Base-by-base conservation (phyloP, 345 rosid species). In the Arabidopsis arenosa region DNA sequence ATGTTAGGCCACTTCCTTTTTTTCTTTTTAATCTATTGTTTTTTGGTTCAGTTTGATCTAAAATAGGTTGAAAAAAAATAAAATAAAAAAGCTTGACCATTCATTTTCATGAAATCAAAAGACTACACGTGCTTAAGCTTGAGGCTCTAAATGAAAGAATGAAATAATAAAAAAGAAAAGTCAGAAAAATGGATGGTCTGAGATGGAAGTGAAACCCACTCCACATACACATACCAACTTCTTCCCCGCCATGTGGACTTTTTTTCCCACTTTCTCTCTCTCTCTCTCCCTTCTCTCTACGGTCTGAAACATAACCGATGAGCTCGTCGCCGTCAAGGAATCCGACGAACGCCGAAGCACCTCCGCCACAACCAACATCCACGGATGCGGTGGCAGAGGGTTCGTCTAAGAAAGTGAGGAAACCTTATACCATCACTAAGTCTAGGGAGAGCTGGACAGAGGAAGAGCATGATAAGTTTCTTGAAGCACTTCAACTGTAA, bases 361-460 rank as follows among this genome's bases (percentile, higher is more conserved):
- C 74, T n/a, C 72, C 78, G n/a, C 72, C 79, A n/a, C 68, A 84
- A 30, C 76, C 82, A 36, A 57, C 86, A 17, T 58, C 87, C 0
- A 55, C 85, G 7, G 79, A 83, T 21, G 60, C 60, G 2, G 68
- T 72, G n/a, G 53, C 66, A 2, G 86, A 76, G 23, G 88, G 79
- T 18, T 76, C 80, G 17, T 80, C 86, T 44, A 94, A 94, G 91
- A 94, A 90, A 71, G 86, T 90, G 33, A 85, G 98, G 83, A 94
- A 94, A 68, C 97, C 98, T 6, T 94, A 94, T 83, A 94, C 96
- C n/a, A 90, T 94, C 78, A 94, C 98, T 78, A 94, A 94, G 87
- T 94, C 97, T 0, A 88, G 98, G 15, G 98, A 94, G 86, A 94
- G 93, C 81, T 94, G 98, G 98, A 86, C 97, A 5, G 98, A 94